phyloP scores from a whole-genome alignment of 495 filamentous ascomycete species.

The Parathielavia hyrcaniae region DNA sequence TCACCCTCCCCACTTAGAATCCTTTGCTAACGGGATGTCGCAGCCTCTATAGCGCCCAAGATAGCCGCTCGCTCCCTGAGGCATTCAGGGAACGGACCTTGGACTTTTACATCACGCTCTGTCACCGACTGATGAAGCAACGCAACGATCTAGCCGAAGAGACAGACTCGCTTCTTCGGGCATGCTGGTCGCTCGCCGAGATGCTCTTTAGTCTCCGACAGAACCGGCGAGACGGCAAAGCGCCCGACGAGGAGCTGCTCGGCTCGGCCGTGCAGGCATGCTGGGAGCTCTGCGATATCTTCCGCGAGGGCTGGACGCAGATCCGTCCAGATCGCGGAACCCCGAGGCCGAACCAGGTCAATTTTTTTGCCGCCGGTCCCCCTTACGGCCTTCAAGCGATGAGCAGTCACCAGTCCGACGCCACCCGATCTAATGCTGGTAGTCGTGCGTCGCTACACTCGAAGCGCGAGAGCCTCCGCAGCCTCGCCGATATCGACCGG shows the following conservation, averaged over 20 bases:
- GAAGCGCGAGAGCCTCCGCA: constrained; percentile 41
- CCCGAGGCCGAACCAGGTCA: constrained; percentile 73
- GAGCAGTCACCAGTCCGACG: constrained; percentile 28
- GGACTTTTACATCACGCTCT: constrained; percentile 90
- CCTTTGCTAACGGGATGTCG: constrained; percentile 19
- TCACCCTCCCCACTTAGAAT: neutral
- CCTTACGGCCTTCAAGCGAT: constrained; percentile 21
- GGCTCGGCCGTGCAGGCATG: constrained; percentile 85
- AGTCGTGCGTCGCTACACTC: constrained; percentile 44
- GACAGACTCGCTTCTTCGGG: constrained; percentile 73
- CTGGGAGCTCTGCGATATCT: constrained; percentile 93
- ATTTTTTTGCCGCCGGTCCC: constrained; percentile 47
- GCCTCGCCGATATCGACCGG: constrained; percentile 28
- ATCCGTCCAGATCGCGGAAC: constrained; percentile 79
- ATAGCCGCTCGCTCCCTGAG: constrained; percentile 69
- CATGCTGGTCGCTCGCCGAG: constrained; percentile 86
- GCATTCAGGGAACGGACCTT: constrained; percentile 83
- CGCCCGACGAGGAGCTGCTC: constrained; percentile 72
- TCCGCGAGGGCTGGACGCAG: constrained; percentile 88
- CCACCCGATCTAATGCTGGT: constrained; percentile 30
- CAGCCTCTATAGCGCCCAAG: constrained; percentile 79
- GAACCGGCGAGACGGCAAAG: constrained; percentile 65
- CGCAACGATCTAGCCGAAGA: constrained; percentile 67
- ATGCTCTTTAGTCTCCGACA: constrained; percentile 92
- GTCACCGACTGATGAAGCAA: constrained; percentile 92